Evolutionary conservation across 805 yeast genomes (phyloP).

Genomic region (Pichia kluyveri): DNA sequence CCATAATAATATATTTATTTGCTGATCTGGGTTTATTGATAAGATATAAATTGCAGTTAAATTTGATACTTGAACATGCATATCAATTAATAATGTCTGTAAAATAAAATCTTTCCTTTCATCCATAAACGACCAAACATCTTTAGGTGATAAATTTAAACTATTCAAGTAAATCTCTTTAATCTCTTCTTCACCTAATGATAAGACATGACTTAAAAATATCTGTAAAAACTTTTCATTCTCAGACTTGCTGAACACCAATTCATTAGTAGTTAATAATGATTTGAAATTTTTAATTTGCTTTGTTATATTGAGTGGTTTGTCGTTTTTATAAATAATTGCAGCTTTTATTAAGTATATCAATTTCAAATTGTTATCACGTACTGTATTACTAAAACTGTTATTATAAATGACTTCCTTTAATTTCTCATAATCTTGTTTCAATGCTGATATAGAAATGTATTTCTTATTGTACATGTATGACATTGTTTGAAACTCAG

Average conservation of each 20-base stretch:
- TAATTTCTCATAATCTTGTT: slow-evolving; percentile 1
- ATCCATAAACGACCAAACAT: neutral
- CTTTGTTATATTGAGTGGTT: neutral
- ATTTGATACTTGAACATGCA: neutral
- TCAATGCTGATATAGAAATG: neutral
- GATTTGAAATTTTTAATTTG: neutral
- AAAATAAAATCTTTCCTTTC: neutral
- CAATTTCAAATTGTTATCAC: neutral
- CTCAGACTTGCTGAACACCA: neutral
- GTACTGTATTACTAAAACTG: neutral
- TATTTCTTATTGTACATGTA: slow-evolving; percentile 3
- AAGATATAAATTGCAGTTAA: neutral
- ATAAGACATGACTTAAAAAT: neutral
- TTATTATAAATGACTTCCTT: neutral
- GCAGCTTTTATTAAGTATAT: neutral
- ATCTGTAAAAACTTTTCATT: neutral
- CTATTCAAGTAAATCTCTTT: no score
- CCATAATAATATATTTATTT: neutral
- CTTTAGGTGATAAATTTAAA: no score
- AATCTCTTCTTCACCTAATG: neutral
- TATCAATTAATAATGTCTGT: neutral
- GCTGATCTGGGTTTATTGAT: neutral
- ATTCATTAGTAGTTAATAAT: neutral
- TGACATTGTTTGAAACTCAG: slow-evolving; percentile 5
- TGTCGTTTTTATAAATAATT: neutral